A percentile compares a stretch with the other conserved stretches of the same genome.
Conservation (phyloP, 2,329 filamentous ascomycete genomes). For the Colletotrichum sp. region DNA sequence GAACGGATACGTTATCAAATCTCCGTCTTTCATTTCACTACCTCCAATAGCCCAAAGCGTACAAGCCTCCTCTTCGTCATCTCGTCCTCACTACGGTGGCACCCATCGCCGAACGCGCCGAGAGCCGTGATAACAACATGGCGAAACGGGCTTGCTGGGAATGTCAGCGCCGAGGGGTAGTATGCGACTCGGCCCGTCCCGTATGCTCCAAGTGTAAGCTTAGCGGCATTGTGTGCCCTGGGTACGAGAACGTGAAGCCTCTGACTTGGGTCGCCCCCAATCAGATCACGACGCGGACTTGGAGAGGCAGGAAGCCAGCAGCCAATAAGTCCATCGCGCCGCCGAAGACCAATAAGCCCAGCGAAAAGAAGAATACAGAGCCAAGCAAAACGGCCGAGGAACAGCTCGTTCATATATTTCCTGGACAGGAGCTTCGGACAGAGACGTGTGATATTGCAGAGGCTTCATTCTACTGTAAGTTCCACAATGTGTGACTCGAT, state of each 20-base stretch:
- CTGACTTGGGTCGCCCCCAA: conserved; percentile 36
- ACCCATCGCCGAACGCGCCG: not conserved
- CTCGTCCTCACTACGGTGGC: not conserved
- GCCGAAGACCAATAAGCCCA: not conserved
- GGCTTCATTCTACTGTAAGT: conserved; percentile 11
- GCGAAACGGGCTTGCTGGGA: conserved; percentile 41
- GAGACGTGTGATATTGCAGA: conserved; percentile 12
- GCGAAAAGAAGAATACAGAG: not conserved
- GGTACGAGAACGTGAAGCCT: conserved; percentile 41
- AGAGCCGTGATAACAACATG: not conserved
- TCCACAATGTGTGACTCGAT: not conserved
- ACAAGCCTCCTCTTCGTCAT: not conserved
- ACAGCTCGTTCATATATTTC: not conserved
- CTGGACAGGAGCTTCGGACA: not conserved
- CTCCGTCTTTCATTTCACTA: not conserved
- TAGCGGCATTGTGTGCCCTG: conserved; percentile 38
- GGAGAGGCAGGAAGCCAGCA: conserved; percentile 8
- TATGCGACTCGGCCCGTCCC: conserved; percentile 41
- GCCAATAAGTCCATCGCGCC: not conserved
- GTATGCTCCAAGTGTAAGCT: conserved; percentile 38
- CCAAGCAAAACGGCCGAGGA: not conserved
- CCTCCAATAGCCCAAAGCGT: not conserved
- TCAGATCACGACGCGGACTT: conserved; percentile 21
- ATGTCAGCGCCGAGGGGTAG: conserved; percentile 41
- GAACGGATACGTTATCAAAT: not conserved